Evolutionary conservation across 2,329 filamentous ascomycete species (phyloP).

Genomic region (Septoria linicola): DNA sequence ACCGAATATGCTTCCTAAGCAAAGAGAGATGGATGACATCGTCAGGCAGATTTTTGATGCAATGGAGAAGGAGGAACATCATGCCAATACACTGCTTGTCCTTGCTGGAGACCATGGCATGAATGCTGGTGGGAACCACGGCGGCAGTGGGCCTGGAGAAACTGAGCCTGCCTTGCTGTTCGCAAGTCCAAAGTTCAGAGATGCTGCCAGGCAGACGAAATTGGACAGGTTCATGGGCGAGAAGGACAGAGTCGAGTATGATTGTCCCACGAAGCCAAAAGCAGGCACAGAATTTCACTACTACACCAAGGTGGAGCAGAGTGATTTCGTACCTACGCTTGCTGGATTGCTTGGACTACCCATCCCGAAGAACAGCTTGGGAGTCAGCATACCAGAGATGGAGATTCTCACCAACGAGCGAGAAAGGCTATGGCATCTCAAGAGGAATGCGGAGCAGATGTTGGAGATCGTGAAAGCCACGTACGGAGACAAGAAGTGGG

Average conservation of each 20-base stretch:
- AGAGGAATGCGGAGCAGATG: constrained; percentile 79
- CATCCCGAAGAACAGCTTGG: constrained; percentile 83
- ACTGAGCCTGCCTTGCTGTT: constrained; percentile 92
- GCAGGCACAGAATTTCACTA: constrained; percentile 70
- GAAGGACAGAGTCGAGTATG: constrained; percentile 24
- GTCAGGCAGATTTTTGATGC: constrained; percentile 73
- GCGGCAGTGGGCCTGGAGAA: constrained; percentile 88
- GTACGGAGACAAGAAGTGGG: constrained; percentile 49
- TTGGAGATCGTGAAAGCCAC: constrained; percentile 72
- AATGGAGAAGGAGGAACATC: constrained; percentile 68
- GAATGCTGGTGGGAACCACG: constrained; percentile 97
- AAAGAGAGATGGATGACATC: constrained; percentile 87
- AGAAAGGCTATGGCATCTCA: constrained; percentile 60
- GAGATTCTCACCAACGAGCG: constrained; percentile 66
- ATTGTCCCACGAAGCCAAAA: constrained; percentile 57
- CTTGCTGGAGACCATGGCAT: constrained; percentile 97
- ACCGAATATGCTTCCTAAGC: constrained; percentile 88
- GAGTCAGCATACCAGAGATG: constrained; percentile 78
- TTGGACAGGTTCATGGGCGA: constrained; percentile 11
- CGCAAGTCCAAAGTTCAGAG: constrained; percentile 32
- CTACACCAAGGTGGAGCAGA: constrained; percentile 85
- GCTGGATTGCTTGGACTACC: constrained; percentile 85
- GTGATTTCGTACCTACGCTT: constrained; percentile 86
- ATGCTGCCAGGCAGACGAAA: not conserved
- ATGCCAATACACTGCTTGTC: constrained; percentile 76